Conservation (phyloP, 208 protist species). For the Herpetomonas tarakana region DNA sequence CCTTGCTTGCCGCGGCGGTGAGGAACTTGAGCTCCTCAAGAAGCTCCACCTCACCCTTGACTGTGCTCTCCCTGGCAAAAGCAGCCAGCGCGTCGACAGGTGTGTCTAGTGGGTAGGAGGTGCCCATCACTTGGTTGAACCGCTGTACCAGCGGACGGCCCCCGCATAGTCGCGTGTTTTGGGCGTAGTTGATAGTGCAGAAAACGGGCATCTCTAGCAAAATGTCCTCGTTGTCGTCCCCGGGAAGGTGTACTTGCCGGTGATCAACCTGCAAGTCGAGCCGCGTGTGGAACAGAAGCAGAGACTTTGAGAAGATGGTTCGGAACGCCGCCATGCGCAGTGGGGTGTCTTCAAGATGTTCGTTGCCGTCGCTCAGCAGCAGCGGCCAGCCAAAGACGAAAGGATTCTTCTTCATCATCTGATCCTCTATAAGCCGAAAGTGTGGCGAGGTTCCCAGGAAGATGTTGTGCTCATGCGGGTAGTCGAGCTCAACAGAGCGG, state of each 20-base stretch:
- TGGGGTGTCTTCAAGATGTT: slow-evolving; percentile 73
- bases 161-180: slow-evolving; percentile 80
- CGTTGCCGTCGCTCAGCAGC: slow-evolving; percentile 86
- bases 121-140: slow-evolving; percentile 89
- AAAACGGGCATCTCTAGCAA: slow-evolving; percentile 88
- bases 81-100: slow-evolving; percentile 88
- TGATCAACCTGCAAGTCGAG: slow-evolving; percentile 87
- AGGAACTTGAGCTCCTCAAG: slow-evolving; percentile 84
- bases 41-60: slow-evolving; percentile 72
- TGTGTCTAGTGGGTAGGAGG: slow-evolving; percentile 81
- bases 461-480: slow-evolving; percentile 72
- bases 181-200: slow-evolving; percentile 85
- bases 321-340: slow-evolving; percentile 84
- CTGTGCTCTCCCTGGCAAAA: slow-evolving; percentile 54
- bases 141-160: slow-evolving; percentile 80
- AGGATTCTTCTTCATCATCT: slow-evolving; percentile 86
- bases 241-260: slow-evolving; percentile 50
- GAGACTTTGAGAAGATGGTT: slow-evolving; percentile 87
- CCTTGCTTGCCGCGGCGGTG: slow-evolving; percentile 53
- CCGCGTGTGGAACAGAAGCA: slow-evolving; percentile 82
- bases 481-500: slow-evolving; percentile 78
- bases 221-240: slow-evolving; percentile 73
- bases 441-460: slow-evolving; percentile 82
- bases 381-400: slow-evolving; percentile 93
- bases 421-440: slow-evolving; percentile 79